Evolutionary conservation across 2,329 filamentous ascomycete species (phyloP).

Genomic region (Diaporthe vaccinii): DNA sequence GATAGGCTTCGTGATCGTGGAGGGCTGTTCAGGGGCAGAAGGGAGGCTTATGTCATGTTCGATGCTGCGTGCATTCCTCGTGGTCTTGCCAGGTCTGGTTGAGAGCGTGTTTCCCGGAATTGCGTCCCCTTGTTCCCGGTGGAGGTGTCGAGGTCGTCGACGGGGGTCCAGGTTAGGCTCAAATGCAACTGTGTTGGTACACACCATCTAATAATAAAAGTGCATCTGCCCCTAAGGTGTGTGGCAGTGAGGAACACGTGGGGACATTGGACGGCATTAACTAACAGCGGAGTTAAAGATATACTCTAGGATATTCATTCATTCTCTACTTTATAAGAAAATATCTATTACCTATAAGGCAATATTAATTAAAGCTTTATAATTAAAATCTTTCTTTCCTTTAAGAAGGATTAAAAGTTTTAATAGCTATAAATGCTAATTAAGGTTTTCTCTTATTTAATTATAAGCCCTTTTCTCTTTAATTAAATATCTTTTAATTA

Average conservation of each 20-base stretch:
- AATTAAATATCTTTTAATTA: too few species aligned
- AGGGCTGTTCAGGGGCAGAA: background rate
- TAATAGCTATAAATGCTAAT: too few species aligned
- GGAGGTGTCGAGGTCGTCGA: background rate
- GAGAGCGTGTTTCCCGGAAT: background rate
- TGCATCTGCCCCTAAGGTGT: background rate
- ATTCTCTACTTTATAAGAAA: background rate
- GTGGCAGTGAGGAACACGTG: conserved; percentile 15
- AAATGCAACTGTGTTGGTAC: background rate
- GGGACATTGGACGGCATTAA: background rate
- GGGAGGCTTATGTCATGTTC: too few species aligned
- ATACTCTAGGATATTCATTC: background rate
- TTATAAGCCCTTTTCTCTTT: too few species aligned
- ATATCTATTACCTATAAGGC: background rate
- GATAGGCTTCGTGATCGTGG: conserved; percentile 12
- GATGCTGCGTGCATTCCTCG: background rate
- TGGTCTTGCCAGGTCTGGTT: background rate
- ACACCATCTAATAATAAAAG: background rate
- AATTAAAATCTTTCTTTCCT: too few species aligned
- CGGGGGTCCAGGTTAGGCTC: background rate
- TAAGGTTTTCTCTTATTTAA: too few species aligned
- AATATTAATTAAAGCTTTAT: background rate
- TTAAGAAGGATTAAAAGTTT: background rate
- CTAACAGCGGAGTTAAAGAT: background rate
- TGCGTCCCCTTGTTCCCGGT: background rate